Conservation (phyloP, 768 basidiomycete species). For the Pisolithus orientalis region DNA sequence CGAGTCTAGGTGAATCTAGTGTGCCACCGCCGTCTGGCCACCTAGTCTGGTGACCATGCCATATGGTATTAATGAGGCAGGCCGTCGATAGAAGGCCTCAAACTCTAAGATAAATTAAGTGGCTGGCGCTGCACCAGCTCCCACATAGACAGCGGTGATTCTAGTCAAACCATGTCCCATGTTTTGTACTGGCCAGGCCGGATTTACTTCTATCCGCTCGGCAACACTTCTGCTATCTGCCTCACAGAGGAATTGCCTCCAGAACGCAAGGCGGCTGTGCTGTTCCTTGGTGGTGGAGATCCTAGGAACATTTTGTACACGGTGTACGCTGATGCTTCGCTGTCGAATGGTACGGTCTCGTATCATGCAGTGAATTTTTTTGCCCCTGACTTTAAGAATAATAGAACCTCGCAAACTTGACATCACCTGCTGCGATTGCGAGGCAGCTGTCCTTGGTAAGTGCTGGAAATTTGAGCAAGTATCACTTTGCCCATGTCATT, state of each 20-base stretch:
- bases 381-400: background rate
- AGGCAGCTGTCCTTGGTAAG: conserved; percentile 25
- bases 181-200: conserved; percentile 38
- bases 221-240: conserved; percentile 45
- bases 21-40: too few relatives aligned
- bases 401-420: conserved; percentile 21
- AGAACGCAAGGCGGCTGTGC: conserved; percentile 35
- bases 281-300: conserved; percentile 50
- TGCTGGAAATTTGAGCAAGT: background rate
- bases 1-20: too few relatives aligned
- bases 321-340: conserved; percentile 13
- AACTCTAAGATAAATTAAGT: too few relatives aligned
- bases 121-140: too few relatives aligned
- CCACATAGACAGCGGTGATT: too few relatives aligned
- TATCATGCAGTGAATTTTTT: too few relatives aligned
- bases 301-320: conserved; percentile 43
- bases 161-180: conserved; percentile 30
- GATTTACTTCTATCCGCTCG: conserved; percentile 46
- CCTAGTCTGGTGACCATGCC: too few relatives aligned
- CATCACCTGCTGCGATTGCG: conserved; percentile 25
- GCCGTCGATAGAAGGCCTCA: too few relatives aligned
- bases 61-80: too few relatives aligned
- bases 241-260: conserved; percentile 39
- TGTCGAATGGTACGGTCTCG: background rate
- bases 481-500: background rate